phyloP scores from a whole-genome alignment of 129 eudicot species.

The Rutidosis leptorrhynchoides region DNA sequence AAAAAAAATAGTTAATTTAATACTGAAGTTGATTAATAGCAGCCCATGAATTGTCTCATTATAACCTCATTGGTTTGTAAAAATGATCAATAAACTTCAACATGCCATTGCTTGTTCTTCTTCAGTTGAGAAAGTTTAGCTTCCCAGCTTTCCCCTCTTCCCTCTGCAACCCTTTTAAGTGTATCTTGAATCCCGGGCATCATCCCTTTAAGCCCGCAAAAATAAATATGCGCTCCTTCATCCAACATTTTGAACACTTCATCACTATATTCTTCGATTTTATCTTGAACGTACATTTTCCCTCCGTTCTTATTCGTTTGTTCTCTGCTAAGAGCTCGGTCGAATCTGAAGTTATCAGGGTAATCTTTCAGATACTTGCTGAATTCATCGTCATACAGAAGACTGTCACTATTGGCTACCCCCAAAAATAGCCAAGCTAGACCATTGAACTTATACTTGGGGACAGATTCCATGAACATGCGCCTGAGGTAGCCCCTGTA shows the following conservation, averaged over 20 bases:
- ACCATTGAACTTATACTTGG: constrained; percentile 71
- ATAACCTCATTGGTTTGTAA: neutral
- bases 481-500: constrained; percentile 95
- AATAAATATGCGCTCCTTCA: constrained; percentile 87
- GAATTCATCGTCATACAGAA: constrained; percentile 83
- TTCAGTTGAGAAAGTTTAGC: constrained; percentile 73
- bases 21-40: no score
- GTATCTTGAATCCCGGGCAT: constrained; percentile 99
- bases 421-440: constrained; percentile 98
- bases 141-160: constrained; percentile 96
- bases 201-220: constrained; percentile 99
- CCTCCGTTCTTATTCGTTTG: constrained; percentile 86
- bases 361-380: constrained; percentile 65
- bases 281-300: constrained; percentile 97
- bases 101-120: constrained; percentile 99
- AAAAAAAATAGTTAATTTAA: neutral
- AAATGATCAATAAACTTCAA: constrained; percentile 75
- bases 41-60: neutral
- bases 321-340: constrained; percentile 88
- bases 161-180: constrained; percentile 79
- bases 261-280: constrained; percentile 92
- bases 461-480: constrained; percentile 95
- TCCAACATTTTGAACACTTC: constrained; percentile 82
- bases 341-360: constrained; percentile 83
- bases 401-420: constrained; percentile 92